phyloP scores from a whole-genome alignment of 2,329 filamentous ascomycete species.

The Aspergillus clavatus region DNA sequence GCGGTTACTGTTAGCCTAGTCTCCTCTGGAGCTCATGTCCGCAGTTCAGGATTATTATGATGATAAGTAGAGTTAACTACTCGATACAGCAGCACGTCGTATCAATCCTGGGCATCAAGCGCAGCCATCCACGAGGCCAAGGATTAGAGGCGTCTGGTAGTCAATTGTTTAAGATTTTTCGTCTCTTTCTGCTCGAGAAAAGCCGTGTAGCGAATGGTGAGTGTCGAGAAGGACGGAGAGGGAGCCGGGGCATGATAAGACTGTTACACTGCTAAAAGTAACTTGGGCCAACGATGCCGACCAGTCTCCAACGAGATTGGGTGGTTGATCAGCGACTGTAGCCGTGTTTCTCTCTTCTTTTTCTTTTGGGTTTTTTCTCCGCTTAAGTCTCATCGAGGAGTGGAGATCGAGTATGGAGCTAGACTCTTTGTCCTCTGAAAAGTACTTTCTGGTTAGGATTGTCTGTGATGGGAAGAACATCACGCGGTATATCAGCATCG shows the following conservation, averaged over 20 bases:
- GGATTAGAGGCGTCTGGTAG: not conserved
- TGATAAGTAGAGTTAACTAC: no score
- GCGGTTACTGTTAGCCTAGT: no score
- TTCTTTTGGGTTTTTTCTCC: no score
- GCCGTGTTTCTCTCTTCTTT: not conserved
- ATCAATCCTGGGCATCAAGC: not conserved
- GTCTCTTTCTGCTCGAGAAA: not conserved
- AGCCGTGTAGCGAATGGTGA: not conserved
- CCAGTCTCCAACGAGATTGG: slow-evolving; percentile 2
- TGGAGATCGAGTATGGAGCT: no score
- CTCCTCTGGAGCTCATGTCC: no score
- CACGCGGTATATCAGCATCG: no score
- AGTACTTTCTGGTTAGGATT: no score
- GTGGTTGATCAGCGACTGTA: slow-evolving; percentile 2
- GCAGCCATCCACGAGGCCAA: not conserved
- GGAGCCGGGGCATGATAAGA: not conserved
- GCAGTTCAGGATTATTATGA: no score
- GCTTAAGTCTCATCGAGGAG: not conserved
- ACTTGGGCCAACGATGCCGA: not conserved
- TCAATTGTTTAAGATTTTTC: not conserved
- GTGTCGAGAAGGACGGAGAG: not conserved
- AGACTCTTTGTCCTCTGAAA: no score
- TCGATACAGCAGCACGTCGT: no score
- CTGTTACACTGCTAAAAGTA: not conserved
- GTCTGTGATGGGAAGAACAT: no score